phyloP scores from a whole-genome alignment of 164 flowering plant genomes.

The Brasenia schreberi region DNA sequence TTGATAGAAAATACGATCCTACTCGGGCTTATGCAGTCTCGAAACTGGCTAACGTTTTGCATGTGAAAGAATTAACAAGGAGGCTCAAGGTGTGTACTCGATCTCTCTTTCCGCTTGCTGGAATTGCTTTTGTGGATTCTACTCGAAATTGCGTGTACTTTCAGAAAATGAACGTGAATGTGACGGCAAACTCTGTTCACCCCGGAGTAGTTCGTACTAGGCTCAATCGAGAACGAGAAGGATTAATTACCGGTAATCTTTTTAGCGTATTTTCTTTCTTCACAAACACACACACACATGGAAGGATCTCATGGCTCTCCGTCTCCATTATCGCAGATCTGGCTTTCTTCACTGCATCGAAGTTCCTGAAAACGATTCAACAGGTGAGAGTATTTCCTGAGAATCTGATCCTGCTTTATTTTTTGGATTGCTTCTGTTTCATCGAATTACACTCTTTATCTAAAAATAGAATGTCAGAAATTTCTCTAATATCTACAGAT shows the following conservation, averaged over 20 bases:
- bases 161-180: slow-evolving; percentile 81
- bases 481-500: too few relatives aligned
- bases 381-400: slow-evolving; percentile 35
- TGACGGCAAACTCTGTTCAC: slow-evolving; percentile 79
- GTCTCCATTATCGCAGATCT: slow-evolving; percentile 34
- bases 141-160: not conserved
- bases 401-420: too few relatives aligned
- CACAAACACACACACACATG: not conserved
- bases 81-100: slow-evolving; percentile 38
- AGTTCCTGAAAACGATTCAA: slow-evolving; percentile 77
- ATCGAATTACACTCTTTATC: too few relatives aligned
- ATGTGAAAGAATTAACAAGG: slow-evolving; percentile 63
- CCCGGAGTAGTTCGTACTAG: slow-evolving; percentile 89
- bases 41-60: slow-evolving; percentile 86
- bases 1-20: slow-evolving; percentile 31
- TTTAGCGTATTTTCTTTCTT: not conserved
- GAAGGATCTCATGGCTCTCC: not conserved
- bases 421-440: too few relatives aligned
- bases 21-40: slow-evolving; percentile 95
- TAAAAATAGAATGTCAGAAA: too few relatives aligned
- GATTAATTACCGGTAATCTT: slow-evolving; percentile 56
- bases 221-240: slow-evolving; percentile 94
- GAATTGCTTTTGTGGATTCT: too few relatives aligned
- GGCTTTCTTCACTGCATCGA: slow-evolving; percentile 69
- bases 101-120: not conserved